Evolutionary conservation across 2,329 filamentous ascomycete species (phyloP), one percentile per base, ranked within the genome.

Genomic region (Pseudogymnoascus sp.): DNA sequence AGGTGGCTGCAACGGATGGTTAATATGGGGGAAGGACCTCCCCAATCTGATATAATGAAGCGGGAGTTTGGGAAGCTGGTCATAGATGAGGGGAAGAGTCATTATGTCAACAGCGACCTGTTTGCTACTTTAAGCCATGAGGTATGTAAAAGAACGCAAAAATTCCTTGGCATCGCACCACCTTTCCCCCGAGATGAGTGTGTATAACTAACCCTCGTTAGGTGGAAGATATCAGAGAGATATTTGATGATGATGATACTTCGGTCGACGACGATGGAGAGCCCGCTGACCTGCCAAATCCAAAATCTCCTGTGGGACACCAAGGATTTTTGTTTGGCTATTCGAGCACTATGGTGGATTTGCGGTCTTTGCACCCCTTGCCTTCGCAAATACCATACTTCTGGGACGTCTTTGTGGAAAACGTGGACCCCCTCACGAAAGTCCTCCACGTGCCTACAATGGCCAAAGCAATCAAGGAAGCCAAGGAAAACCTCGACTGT

Each of bases 101-200:
- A 88, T 71, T 93, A 92, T 72, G 84, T 93, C 68, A 90, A 88
- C 76, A 90, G 72, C 87, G 6, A 90, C 92, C 70, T 91, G 88
- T 88, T 84, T 53, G 68, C 88, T 19, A 89, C 84, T 66, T 79
- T 93, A 61, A 89, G 87, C 65, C 89, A 91, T 61, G 89, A 92
- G 80, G 86, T 88, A 74, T 62, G 76, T 68, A 12, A 33, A 33
- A 33, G n/a, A 33, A 19, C 24, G 26, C n/a, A 8, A 10, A n/a
- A 41, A 11, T 56, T 7, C 5, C 5, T 33, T 33, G 10, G 12
- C 10, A 19, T 16, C 14, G 24, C 43, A 24, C 24, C 12, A 50
- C 19, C 19, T 19, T 10, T 16, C 7, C 24, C 40, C 22, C 12
- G 2, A n/a, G 6, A 28, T 16, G 28, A 11, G 43, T 16, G n/a